Percentiles rank a stretch among this genome's conserved stretches.
These are phyloP conservation scores for Collybia sordida DNA, from an alignment of 768 basidiomycete genomes.

Conservation along the genomic window DNA sequence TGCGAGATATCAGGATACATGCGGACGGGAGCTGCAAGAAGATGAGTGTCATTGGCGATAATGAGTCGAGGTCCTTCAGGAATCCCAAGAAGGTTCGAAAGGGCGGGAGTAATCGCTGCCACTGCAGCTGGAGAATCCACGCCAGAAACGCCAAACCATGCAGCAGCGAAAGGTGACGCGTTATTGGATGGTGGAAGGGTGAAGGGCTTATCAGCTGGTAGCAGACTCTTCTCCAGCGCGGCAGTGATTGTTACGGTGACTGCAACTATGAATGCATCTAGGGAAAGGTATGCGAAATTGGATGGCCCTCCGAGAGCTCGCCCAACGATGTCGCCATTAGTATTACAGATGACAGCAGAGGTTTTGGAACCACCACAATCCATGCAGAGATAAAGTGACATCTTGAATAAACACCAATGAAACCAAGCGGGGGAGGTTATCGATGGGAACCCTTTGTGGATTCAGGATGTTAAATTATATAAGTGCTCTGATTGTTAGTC, in stretches of 20 bases:
- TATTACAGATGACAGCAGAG: conserved; percentile 64
- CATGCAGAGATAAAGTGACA: conserved; percentile 75
- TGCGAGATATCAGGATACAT: conserved; percentile 55
- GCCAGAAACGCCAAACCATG: conserved; percentile 84
- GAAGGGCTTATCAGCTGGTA: conserved; percentile 33
- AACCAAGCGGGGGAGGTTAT: background rate
- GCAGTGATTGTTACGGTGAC: conserved; percentile 50
- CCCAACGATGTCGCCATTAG: conserved; percentile 58
- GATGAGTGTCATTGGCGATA: conserved; percentile 81
- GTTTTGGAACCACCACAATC: conserved; percentile 94
- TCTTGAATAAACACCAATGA: conserved; percentile 16
- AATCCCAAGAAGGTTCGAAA: conserved; percentile 59
- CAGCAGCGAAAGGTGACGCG: conserved; percentile 52
- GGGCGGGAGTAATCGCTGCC: conserved; percentile 48
- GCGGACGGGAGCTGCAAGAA: conserved; percentile 78
- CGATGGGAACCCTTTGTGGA: too few relatives aligned
- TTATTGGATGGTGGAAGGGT: conserved; percentile 35
- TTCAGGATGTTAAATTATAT: too few relatives aligned
- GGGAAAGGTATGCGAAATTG: conserved; percentile 79
- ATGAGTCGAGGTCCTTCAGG: conserved; percentile 53
- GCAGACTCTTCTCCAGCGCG: conserved; percentile 50
- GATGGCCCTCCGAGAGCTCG: conserved; percentile 76
- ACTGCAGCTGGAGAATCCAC: conserved; percentile 72
- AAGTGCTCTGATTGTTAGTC: too few relatives aligned
- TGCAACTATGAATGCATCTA: conserved; percentile 55